These are phyloP conservation scores for Candida sithepensis DNA, from an alignment of 805 yeast genomes.

Conservation along the genomic window DNA sequence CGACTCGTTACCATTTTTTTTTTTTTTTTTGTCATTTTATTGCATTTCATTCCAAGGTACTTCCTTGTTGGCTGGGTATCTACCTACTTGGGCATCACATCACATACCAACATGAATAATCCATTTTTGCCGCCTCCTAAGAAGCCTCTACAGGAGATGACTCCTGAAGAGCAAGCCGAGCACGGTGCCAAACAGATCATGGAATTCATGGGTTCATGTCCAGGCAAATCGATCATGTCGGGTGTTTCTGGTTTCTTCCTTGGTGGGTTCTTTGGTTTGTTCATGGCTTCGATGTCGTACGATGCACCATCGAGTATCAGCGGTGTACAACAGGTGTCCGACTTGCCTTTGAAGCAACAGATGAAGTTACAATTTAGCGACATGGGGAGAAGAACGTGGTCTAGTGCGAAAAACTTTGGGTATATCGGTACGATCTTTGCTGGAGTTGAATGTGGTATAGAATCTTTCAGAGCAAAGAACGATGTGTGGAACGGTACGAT, in stretches of 20 bases:
- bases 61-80: too few species aligned
- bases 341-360: slow-evolving; percentile 88
- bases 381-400: slow-evolving; percentile 85
- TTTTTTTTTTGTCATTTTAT: neutral
- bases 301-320: slow-evolving; percentile 68
- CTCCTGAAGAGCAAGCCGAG: slow-evolving; percentile 90
- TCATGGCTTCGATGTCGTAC: slow-evolving; percentile 88
- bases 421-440: slow-evolving; percentile 87
- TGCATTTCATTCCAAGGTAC: neutral
- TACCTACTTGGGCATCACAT: too few species aligned
- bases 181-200: slow-evolving; percentile 83
- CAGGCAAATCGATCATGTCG: slow-evolving; percentile 87
- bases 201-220: slow-evolving; percentile 85
- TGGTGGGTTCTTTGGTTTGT: slow-evolving; percentile 93
- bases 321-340: slow-evolving; percentile 54
- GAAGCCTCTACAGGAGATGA: slow-evolving; percentile 64
- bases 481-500: slow-evolving; percentile 88
- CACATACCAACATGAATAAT: slow-evolving; percentile 27
- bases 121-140: slow-evolving; percentile 39
- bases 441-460: slow-evolving; percentile 89
- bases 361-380: slow-evolving; percentile 87
- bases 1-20: too few species aligned
- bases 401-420: slow-evolving; percentile 92
- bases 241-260: slow-evolving; percentile 92
- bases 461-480: slow-evolving; percentile 80